Percentiles rank a stretch among this genome's conserved stretches.
Evolutionary conservation across 495 filamentous ascomycete species (phyloP).

Genomic region (Neurospora discreta): DNA sequence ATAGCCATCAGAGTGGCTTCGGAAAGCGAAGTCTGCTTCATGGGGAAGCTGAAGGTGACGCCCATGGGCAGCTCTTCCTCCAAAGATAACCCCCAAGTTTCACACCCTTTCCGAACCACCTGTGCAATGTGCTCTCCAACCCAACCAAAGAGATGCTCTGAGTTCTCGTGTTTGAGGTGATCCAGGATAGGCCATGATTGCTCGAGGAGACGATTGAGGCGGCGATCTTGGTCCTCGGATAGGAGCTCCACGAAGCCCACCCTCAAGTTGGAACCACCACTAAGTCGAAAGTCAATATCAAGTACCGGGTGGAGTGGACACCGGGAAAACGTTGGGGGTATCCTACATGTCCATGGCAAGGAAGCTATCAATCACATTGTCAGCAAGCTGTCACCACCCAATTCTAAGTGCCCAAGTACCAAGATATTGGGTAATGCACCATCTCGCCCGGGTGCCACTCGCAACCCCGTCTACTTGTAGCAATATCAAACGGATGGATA

Average conservation of each 20-base stretch:
- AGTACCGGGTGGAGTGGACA: slow-evolving; percentile 3
- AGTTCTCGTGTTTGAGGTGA: slow-evolving; percentile 64
- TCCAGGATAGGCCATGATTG: slow-evolving; percentile 71
- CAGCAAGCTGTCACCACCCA: neutral
- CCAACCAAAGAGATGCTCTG: slow-evolving; percentile 68
- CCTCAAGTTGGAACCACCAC: slow-evolving; percentile 67
- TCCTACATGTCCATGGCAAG: slow-evolving; percentile 65
- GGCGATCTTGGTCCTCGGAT: slow-evolving; percentile 22
- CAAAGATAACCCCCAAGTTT: slow-evolving; percentile 16
- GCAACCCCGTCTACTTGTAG: neutral
- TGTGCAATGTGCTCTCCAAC: slow-evolving; percentile 66
- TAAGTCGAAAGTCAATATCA: slow-evolving; percentile 9
- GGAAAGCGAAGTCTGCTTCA: slow-evolving; percentile 63
- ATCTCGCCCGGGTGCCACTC: neutral
- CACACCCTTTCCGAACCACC: slow-evolving; percentile 45
- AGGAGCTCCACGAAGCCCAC: slow-evolving; percentile 68
- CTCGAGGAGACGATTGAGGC: slow-evolving; percentile 43
- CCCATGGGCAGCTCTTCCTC: slow-evolving; percentile 54
- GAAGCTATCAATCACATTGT: slow-evolving; percentile 34
- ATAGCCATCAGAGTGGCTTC: slow-evolving; percentile 74
- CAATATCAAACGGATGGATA: neutral
- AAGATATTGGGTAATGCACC: neutral
- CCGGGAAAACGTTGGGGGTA: neutral
- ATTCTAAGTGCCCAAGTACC: neutral
- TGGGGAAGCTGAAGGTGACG: slow-evolving; percentile 80